These are phyloP conservation scores for Pichia sporocuriosa DNA, from an alignment of 805 yeast genomes.

Conservation along the genomic window DNA sequence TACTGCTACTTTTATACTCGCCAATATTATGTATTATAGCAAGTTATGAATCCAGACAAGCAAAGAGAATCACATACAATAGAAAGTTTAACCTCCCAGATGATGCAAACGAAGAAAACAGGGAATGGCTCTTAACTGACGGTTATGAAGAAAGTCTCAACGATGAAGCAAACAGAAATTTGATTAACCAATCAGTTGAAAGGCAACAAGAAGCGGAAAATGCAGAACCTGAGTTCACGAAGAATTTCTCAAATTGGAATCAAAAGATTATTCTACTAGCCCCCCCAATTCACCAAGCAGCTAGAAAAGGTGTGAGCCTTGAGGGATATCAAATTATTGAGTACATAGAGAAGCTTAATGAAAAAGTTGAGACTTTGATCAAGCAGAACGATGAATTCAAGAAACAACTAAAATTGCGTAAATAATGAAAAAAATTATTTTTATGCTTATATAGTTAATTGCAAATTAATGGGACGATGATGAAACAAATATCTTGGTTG, in stretches of 20 bases:
- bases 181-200: constrained; percentile 34
- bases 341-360: constrained; percentile 42
- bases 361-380: constrained; percentile 34
- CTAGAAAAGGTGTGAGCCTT: constrained; percentile 52
- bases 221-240: constrained; percentile 63
- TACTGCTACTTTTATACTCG: constrained; percentile 61
- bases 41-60: constrained; percentile 55
- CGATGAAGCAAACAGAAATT: constrained; percentile 21
- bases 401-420: constrained; percentile 5
- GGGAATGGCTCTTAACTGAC: constrained; percentile 79
- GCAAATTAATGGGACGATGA: too few species aligned
- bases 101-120: constrained; percentile 72
- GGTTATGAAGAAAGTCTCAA: constrained; percentile 45
- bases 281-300: constrained; percentile 57
- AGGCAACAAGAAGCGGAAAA: constrained; percentile 57
- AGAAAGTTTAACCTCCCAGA: constrained; percentile 57
- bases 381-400: constrained; percentile 21
- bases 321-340: constrained; percentile 50
- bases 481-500: too few species aligned
- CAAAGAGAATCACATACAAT: constrained; percentile 67
- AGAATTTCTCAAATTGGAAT: constrained; percentile 44
- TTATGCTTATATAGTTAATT: too few species aligned
- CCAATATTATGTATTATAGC: constrained; percentile 62
- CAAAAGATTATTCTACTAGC: constrained; percentile 40
- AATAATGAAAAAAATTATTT: not conserved